phyloP scores from a whole-genome alignment of 163 green algal species.

The Scenedesmus sp. region DNA sequence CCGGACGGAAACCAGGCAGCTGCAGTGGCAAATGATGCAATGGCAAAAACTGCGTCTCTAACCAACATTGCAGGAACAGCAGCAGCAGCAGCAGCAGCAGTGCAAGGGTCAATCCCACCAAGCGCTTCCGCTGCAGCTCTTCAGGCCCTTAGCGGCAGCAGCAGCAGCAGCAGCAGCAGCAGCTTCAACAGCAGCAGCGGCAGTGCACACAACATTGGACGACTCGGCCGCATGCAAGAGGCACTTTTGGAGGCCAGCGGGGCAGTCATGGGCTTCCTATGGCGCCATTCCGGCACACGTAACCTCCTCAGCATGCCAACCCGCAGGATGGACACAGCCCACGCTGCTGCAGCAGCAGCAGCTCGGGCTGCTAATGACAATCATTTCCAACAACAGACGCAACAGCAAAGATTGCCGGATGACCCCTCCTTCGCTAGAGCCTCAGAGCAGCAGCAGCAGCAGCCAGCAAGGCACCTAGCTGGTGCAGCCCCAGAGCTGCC shows the following conservation, averaged over 20 bases:
- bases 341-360: background rate
- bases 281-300: background rate
- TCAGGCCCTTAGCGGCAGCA: background rate
- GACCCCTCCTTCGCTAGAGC: background rate
- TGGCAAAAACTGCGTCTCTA: background rate
- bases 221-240: background rate
- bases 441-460: background rate
- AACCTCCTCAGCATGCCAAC: background rate
- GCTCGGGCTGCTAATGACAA: background rate
- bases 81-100: constrained; percentile 4
- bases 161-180: background rate
- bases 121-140: background rate
- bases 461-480: background rate
- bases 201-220: background rate
- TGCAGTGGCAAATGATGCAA: background rate
- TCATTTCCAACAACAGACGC: background rate
- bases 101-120: background rate
- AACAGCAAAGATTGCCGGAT: background rate
- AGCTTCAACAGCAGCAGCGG: background rate
- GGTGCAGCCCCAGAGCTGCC: background rate
- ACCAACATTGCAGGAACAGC: background rate
- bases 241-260: background rate
- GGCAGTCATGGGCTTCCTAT: background rate
- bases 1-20: background rate
- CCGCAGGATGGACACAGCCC: background rate